A percentile compares a stretch with the other conserved stretches of the same genome.
Conservation (phyloP, 2,329 filamentous ascomycete species). For the Nakataea oryzae region DNA sequence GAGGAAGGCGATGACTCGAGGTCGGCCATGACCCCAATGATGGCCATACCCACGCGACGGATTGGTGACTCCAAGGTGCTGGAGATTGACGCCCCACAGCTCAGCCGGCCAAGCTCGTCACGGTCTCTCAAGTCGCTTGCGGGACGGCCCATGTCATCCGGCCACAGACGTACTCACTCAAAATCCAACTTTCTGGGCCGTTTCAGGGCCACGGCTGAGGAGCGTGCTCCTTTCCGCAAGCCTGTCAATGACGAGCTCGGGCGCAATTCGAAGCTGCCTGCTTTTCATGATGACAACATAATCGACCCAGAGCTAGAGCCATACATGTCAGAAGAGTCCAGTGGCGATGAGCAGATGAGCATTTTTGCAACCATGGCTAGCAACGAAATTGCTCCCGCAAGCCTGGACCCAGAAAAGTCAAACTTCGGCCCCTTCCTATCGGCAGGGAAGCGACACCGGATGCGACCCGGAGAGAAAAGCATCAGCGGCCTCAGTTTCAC, state of each 20-base stretch:
- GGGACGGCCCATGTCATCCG: conserved; percentile 63
- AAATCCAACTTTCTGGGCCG: conserved; percentile 74
- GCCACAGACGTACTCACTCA: conserved; percentile 79
- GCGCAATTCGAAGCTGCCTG: conserved; percentile 61
- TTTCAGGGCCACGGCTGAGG: conserved; percentile 61
- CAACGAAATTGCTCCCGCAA: conserved; percentile 51
- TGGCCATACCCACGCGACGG: conserved; percentile 57
- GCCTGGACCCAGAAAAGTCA: conserved; percentile 63
- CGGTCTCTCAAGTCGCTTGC: conserved; percentile 69
- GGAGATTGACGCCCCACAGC: conserved; percentile 75
- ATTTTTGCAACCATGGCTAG: conserved; percentile 70
- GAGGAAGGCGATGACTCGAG: conserved; percentile 37
- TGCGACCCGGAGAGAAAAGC: conserved; percentile 65
- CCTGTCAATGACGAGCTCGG: conserved; percentile 54
- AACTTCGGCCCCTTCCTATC: conserved; percentile 64
- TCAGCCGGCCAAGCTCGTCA: conserved; percentile 88
- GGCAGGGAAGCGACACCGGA: conserved; percentile 64
- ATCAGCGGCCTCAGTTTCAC: conserved; percentile 59
- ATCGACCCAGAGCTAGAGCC: conserved; percentile 93
- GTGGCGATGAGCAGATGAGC: conserved; percentile 83
- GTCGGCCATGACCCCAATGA: conserved; percentile 56
- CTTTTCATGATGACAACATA: conserved; percentile 98
- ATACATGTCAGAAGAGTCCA: conserved; percentile 93
- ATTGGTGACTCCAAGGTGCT: conserved; percentile 74
- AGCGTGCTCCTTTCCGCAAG: conserved; percentile 80